A percentile compares a stretch with the other conserved stretches of the same genome.
These are phyloP conservation scores for Aspergillus sclerotiicarbonarius DNA, from an alignment of 495 filamentous ascomycete species.

Conservation along the genomic window DNA sequence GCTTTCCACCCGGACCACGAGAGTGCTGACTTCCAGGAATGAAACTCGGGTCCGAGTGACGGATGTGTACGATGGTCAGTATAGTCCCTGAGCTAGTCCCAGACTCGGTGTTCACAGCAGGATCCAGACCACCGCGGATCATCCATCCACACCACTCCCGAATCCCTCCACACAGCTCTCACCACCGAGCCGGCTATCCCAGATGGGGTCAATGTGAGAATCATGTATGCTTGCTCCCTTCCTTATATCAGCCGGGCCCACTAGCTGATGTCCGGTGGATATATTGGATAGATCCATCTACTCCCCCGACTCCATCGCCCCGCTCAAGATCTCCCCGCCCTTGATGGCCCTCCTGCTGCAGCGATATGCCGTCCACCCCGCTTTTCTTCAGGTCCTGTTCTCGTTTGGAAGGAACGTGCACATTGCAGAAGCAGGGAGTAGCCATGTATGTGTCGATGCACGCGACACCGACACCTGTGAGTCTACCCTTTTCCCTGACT, in stretches of 20 bases:
- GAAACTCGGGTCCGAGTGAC: not conserved
- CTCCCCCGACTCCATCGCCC: not conserved
- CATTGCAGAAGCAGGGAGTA: not conserved
- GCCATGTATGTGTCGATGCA: not conserved
- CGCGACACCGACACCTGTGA: not conserved
- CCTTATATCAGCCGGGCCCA: not conserved
- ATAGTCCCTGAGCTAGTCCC: not conserved
- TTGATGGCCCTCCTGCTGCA: not conserved
- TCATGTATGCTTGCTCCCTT: not conserved
- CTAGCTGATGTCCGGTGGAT: not conserved
- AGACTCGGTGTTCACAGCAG: too few species aligned
- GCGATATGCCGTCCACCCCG: not conserved
- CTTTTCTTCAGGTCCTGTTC: not conserved
- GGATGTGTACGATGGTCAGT: not conserved
- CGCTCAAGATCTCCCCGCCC: not conserved
- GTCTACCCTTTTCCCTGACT: not conserved
- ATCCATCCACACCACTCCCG: not conserved
- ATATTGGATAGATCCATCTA: not conserved
- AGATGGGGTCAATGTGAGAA: not conserved
- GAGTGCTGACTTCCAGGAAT: not conserved
- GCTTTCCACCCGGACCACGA: not conserved
- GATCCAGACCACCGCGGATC: too few species aligned
- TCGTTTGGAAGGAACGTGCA: not conserved
- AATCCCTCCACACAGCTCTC: not conserved
- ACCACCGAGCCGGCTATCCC: not conserved